Evolutionary conservation across 148 eudicot species (phyloP).

Genomic region (Hydrangea macrophylla): DNA sequence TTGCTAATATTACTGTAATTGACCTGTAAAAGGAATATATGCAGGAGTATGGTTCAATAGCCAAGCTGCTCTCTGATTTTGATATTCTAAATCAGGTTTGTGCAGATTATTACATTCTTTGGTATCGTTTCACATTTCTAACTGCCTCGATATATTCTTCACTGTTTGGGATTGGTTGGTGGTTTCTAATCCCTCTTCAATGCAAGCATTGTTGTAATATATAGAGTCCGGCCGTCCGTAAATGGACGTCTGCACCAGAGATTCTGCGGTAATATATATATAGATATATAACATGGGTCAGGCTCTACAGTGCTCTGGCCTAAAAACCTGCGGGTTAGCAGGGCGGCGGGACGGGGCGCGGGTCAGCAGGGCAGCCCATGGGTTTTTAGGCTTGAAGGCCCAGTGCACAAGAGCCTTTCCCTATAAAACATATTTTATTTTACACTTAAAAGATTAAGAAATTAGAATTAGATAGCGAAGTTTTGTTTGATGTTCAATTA

Average conservation of each 20-base stretch:
- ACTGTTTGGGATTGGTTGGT: neutral
- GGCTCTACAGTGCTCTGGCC: no score
- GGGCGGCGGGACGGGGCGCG: no score
- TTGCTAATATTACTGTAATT: conserved; percentile 14
- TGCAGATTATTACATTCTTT: conserved; percentile 3
- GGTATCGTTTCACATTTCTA: neutral
- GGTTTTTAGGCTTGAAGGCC: no score
- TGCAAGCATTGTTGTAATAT: neutral
- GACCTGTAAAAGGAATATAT: conserved; percentile 22
- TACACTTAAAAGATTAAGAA: neutral
- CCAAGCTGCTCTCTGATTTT: conserved; percentile 71
- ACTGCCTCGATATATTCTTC: neutral
- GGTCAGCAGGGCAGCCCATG: no score
- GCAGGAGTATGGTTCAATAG: conserved; percentile 70
- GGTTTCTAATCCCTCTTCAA: neutral
- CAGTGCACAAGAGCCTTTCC: no score
- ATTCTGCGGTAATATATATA: no score
- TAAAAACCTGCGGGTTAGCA: no score
- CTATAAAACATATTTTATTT: neutral
- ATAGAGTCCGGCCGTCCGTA: no score
- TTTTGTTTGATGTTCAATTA: neutral
- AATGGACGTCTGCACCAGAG: no score
- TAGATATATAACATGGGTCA: no score
- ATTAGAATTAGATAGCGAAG: neutral
- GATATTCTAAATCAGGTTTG: conserved; percentile 80